Percentiles rank a stretch among this genome's conserved stretches.
Conservation (phyloP, 768 basidiomycete genomes). For the Galerina marginata region DNA sequence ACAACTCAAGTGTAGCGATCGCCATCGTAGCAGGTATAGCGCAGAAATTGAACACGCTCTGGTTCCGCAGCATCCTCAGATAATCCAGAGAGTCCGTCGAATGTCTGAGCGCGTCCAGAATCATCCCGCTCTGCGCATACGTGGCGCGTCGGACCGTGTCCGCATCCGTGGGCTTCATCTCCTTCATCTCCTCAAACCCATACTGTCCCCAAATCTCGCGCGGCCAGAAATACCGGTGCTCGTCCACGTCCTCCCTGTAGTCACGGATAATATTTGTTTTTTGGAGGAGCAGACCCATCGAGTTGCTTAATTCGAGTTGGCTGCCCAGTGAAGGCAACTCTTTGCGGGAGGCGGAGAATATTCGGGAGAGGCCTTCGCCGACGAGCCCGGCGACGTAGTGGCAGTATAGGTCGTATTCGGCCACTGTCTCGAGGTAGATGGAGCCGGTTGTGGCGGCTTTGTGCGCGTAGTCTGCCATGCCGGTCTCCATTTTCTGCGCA, state of each 20-base stretch:
- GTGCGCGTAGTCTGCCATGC: conserved; percentile 96
- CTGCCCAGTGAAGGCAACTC: conserved; percentile 75
- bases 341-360: conserved; percentile 87
- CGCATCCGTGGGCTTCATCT: conserved; percentile 54
- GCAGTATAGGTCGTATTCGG: conserved; percentile 96
- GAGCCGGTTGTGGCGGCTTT: conserved; percentile 73
- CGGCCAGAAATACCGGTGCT: conserved; percentile 93
- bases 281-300: conserved; percentile 94
- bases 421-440: conserved; percentile 73
- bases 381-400: conserved; percentile 98
- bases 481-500: conserved; percentile 83
- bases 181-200: conserved; percentile 66
- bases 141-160: conserved; percentile 67
- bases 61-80: conserved; percentile 83
- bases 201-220: conserved; percentile 82
- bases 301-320: conserved; percentile 89
- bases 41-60: conserved; percentile 94
- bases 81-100: conserved; percentile 89
- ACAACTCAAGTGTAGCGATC: conserved; percentile 88
- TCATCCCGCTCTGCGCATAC: conserved; percentile 88
- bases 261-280: conserved; percentile 99
- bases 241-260: conserved; percentile 87
- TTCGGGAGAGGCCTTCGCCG: conserved; percentile 90
- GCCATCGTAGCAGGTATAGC: conserved; percentile 96
- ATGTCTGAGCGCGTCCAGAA: conserved; percentile 86